Percentiles rank a stretch among this genome's conserved stretches.
Conservation (phyloP, 2,329 filamentous ascomycete species). For the Sclerotinia minor region DNA sequence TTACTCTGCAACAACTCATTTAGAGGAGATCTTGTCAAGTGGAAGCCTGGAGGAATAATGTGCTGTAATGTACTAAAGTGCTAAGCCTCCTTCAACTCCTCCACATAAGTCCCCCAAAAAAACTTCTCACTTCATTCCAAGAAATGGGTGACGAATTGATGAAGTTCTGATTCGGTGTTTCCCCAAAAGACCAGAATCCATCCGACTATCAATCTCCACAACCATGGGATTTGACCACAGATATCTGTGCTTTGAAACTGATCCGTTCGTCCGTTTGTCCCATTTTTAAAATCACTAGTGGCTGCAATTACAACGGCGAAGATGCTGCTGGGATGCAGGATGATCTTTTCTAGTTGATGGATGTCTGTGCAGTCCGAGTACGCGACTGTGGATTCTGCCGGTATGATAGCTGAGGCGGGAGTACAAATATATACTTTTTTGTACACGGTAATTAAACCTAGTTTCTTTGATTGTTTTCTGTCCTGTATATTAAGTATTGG, state of each 20-base stretch:
- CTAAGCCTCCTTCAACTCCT: too few species aligned
- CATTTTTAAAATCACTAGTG: neutral
- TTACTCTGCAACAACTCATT: neutral
- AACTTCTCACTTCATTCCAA: neutral
- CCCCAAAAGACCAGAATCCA: neutral
- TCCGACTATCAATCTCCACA: conserved; percentile 1
- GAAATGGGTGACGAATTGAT: neutral
- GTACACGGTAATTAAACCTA: neutral
- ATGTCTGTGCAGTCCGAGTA: conserved; percentile 19
- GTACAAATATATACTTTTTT: conserved; percentile 8
- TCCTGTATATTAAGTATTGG: neutral
- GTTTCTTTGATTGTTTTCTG: neutral
- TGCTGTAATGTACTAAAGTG: too few species aligned
- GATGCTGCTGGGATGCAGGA: neutral
- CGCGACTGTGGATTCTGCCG: neutral
- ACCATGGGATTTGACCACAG: neutral
- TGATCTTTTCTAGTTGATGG: conserved; percentile 9
- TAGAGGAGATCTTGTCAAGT: neutral
- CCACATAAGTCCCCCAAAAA: neutral
- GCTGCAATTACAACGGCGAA: neutral
- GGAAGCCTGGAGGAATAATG: neutral
- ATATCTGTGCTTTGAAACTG: too few species aligned
- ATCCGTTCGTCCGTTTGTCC: neutral
- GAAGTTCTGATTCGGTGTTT: neutral
- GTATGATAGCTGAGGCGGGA: neutral